Evolutionary conservation across 345 rosid genomes (phyloP).

Genomic region (Microthlaspi erraticum): DNA sequence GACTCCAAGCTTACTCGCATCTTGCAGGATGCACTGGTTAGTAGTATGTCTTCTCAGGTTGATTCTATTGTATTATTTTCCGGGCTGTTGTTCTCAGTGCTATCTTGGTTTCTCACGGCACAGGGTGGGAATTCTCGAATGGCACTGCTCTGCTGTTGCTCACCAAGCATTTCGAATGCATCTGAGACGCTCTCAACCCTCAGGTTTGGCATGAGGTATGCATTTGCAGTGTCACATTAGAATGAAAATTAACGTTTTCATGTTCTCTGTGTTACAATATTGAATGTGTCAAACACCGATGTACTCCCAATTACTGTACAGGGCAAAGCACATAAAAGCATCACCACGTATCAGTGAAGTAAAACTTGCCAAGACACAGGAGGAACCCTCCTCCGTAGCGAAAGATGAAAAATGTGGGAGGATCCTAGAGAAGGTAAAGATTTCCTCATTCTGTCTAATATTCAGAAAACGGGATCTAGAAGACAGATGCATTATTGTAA

Average conservation of each 20-base stretch:
- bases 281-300: slow-evolving; percentile 7
- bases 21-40: slow-evolving; percentile 84
- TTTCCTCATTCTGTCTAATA: slow-evolving; percentile 22
- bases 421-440: slow-evolving; percentile 60
- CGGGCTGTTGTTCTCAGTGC: slow-evolving; percentile 26
- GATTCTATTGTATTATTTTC: background rate
- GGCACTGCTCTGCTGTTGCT: slow-evolving; percentile 90
- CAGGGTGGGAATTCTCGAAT: slow-evolving; percentile 88
- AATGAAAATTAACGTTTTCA: slow-evolving; percentile 8
- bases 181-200: slow-evolving; percentile 86
- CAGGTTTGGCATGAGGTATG: slow-evolving; percentile 87
- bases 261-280: slow-evolving; percentile 1
- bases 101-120: slow-evolving; percentile 28
- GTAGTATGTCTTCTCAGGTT: slow-evolving; percentile 44
- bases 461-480: slow-evolving; percentile 23
- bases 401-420: slow-evolving; percentile 58
- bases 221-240: slow-evolving; percentile 15
- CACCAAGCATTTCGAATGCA: slow-evolving; percentile 81
- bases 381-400: slow-evolving; percentile 37
- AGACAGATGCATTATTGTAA: slow-evolving; percentile 13
- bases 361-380: slow-evolving; percentile 48
- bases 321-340: slow-evolving; percentile 90
- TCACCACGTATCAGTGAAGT: slow-evolving; percentile 57
- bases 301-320: slow-evolving; percentile 38
- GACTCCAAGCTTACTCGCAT: slow-evolving; percentile 96